A percentile compares a stretch with the other conserved stretches of the same genome.
phyloP scores from a whole-genome alignment of 176 grass and related monocot genomes.

The Carex parvula region DNA sequence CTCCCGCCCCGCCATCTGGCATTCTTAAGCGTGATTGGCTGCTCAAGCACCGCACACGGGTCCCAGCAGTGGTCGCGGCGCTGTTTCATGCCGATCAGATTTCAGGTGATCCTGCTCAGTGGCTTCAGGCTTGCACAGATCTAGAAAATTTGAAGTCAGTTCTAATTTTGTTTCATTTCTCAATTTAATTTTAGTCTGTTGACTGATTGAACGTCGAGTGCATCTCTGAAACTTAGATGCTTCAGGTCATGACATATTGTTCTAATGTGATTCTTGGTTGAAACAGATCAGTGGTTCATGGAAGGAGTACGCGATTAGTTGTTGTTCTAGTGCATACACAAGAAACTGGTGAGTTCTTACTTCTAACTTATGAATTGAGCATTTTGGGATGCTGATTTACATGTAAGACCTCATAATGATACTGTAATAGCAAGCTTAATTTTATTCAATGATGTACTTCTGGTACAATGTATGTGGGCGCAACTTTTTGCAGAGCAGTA shows the following conservation, averaged over 20 bases:
- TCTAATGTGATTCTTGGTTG: constrained; percentile 26
- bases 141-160: constrained; percentile 93
- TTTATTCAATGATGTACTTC: neutral
- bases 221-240: neutral
- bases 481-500: neutral
- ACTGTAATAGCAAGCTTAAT: neutral
- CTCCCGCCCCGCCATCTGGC: constrained; percentile 34
- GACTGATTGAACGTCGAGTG: neutral
- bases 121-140: constrained; percentile 97
- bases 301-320: constrained; percentile 69
- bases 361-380: constrained; percentile 4
- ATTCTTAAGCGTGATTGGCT: constrained; percentile 94
- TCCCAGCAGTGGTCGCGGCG: constrained; percentile 60
- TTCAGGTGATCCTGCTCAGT: constrained; percentile 84
- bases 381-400: neutral
- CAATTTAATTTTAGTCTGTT: constrained; percentile 25
- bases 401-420: neutral
- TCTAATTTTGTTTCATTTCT: constrained; percentile 31
- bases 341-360: constrained; percentile 46
- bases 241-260: neutral
- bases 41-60: constrained; percentile 75
- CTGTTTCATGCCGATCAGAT: constrained; percentile 74
- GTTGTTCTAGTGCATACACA: constrained; percentile 75
- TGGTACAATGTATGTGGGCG: neutral
- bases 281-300: constrained; percentile 68